Evolutionary conservation across 805 yeast species (phyloP), one percentile per base, ranked within the genome.

Genomic region (Hanseniaspora hatyaiensis): DNA sequence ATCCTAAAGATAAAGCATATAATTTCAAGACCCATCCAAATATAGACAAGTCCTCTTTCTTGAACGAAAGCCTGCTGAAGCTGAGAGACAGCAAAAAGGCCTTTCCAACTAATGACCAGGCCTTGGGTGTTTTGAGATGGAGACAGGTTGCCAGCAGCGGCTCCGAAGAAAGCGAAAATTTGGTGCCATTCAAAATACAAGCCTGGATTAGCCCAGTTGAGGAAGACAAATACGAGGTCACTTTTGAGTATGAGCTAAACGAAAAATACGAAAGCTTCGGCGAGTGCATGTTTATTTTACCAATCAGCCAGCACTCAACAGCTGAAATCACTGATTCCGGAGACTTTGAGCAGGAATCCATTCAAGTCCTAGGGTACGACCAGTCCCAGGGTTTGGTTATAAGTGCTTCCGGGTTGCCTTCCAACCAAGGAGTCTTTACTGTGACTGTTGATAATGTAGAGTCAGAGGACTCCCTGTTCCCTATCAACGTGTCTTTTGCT

Each of bases 11-110:
- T 67, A 53, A 58, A 47, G 33, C 59, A 6, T 68, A 78, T 39
- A 87, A 81, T 59, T 92, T 75, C 69, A 88, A 88, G 65, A 87
- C 97, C 13, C 96, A 92, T 69, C 98, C 98, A 53, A 88, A 89
- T 61, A 94, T 92, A 54, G 96, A 92, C 66, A 80, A 83, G 59
- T 68, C 67, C 34, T 64, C 75, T 58, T 92, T 89, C 63, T 70
- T 73, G 38, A 61, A 72, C 12, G 63, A 69, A 13, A 69, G 73
- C 50, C 64, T 73, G 36, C 77, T 92, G 57, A 82, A 82, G 0
- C 73, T 88, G 59, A 84, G 83, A 61, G 94, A 88, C 61, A 68
- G 77, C 47, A 59, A 72, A 39, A 84, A 85, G 59, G 75, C 87
- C 30, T 88, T 92, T 75, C 97, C 97, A 33, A 72, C 87, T 8